Evolutionary conservation across 768 basidiomycete species (phyloP), one percentile per base, ranked within the genome.

Genomic region (Psilocybe cyanescens): DNA sequence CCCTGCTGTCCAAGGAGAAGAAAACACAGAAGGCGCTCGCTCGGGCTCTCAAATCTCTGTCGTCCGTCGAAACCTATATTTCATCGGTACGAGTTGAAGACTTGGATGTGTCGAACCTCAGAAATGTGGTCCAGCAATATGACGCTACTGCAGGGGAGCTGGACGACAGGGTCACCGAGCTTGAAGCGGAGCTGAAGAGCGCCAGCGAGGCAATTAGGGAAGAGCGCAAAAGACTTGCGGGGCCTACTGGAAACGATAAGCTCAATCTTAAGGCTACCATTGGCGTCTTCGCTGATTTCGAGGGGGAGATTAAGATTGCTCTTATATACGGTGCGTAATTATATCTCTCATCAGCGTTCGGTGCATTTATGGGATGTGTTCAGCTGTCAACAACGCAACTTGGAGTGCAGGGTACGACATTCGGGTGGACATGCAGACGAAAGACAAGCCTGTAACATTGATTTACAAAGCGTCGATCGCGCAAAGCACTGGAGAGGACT

Each of bases 401-500:
- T 81, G 81, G 79, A 67, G 58, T 28, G 76, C 79, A 0, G 66
- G 66, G 3, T 81, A 81, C 50, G 81, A 81, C 57, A 75, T 81
- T 9, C 75, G 78, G 6, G 79, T 79, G 3, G 70, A 79, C 59
- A 75, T 79, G 75, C 68, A 78, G n/a, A 64, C 70, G 3, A 74
- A 78, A 57, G 76, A 78, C 19, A 72, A 70, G 12, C 76, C 78
- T 1, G 68, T 83, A 0, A 71, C 64, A 2, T 56, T 82, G 24
- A 71, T 74, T 3, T 82, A 82, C 67, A 81, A 80, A 62, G 80
- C 75, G 0, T 67, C 69, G 2, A 77, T 81, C 52, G 72, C 66
- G 0, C 81, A 82, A 57, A 72, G 62, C 47, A 81, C 80, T 6
- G 80, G 80, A 33, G 81, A 83, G 78, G 72, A 75, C 47, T 84